phyloP scores from a whole-genome alignment of 176 grass and related monocot species.

The Aegilops umbellulata region DNA sequence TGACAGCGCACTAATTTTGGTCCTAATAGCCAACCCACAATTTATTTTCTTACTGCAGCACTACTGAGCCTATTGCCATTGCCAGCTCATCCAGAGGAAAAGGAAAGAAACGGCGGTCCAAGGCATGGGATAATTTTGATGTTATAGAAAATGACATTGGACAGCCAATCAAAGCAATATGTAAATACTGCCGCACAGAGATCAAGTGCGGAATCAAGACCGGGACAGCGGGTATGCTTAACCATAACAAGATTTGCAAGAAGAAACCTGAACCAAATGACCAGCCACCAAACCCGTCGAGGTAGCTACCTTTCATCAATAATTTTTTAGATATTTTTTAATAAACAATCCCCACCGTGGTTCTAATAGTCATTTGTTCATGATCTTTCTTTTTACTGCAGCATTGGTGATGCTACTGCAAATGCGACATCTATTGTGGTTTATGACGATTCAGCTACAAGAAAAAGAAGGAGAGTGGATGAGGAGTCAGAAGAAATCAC shows the following conservation, averaged over 20 bases:
- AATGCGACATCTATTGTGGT: too few relatives aligned
- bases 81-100: too few relatives aligned
- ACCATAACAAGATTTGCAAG: constrained; percentile 16
- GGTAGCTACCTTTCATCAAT: neutral
- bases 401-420: neutral
- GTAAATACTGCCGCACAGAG: neutral
- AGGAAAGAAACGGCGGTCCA: neutral
- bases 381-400: neutral
- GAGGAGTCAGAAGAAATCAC: neutral
- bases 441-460: neutral
- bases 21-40: neutral
- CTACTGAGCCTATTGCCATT: too few relatives aligned
- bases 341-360: neutral
- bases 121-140: neutral
- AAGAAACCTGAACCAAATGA: neutral
- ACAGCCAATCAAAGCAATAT: neutral
- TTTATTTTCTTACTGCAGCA: neutral
- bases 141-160: neutral
- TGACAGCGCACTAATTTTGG: neutral
- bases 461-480: neutral
- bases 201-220: neutral
- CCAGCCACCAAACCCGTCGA: neutral
- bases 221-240: constrained; percentile 1
- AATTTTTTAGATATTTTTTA: neutral
- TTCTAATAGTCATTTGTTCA: neutral